Base-by-base conservation (phyloP, 805 yeast genomes). In the Jamesozyma jinghongensis region DNA sequence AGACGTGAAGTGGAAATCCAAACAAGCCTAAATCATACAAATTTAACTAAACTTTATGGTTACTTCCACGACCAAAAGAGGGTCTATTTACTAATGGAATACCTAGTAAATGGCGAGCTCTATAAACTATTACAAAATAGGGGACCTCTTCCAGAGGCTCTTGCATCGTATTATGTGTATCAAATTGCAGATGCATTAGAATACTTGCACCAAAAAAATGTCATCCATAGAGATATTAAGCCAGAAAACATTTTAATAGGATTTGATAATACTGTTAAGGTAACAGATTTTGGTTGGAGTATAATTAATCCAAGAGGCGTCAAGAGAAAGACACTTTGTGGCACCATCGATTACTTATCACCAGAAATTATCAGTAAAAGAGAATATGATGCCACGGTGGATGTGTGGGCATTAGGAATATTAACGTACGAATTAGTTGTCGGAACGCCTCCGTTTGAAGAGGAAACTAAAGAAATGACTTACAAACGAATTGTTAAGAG, bases 281-380 rank as follows among this genome's bases (percentile, higher is more conserved):
- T 90, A 30, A 81, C 95, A 16, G 98, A 90, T 63, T 90, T 92
- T 59, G 98, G 98, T 12, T 90, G 97, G 97, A 82, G 94, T 41
- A 90, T 88, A 3, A 47, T 53, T 6, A 78, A 77, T 49, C 72
- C 83, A 0, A 75, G 77, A 1, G 63, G 73, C 0, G 63, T 69
- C 0, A 73, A 75, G 46, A 67, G 96, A 53, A 70, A 77, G 13
- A 90, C 97, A 0, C 74, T 92, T 67, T 92, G 97, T 62, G 97
- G 98, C 0, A 92, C 98, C 0, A 67, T 90, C 32, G 97, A 92
- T 62, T 90, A 90, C 52, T 63, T 92, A 13, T 94, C 97, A 0
- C 98, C 98, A 6, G 98, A 90, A 63, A 80, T 92, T 83, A 85
- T 90, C 5, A 92, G 82, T 46, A 79, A 84, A 1, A 78, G 74